phyloP scores from a whole-genome alignment of 1,284 basidiomycete genomes.

The Mycosarcoma mackinlayi region DNA sequence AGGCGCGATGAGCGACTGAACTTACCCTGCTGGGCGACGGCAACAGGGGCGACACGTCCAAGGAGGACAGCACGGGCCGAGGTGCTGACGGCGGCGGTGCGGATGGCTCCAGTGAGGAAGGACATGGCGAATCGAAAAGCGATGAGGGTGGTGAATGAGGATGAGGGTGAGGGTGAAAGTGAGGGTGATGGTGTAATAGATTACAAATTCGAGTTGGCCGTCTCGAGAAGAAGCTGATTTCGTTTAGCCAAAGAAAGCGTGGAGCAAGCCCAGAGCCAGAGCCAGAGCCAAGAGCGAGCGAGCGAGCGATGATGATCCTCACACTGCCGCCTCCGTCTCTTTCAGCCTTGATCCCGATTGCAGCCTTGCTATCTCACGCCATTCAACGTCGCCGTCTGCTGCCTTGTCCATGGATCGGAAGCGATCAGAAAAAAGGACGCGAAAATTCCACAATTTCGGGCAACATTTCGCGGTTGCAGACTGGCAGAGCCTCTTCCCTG shows the following conservation, averaged over 20 bases:
- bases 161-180: slow-evolving; percentile 8
- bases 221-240: slow-evolving; percentile 16
- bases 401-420: slow-evolving; percentile 20
- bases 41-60: slow-evolving; percentile 41
- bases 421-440: slow-evolving; percentile 15
- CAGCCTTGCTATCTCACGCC: no score
- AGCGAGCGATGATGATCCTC: slow-evolving; percentile 11
- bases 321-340: neutral
- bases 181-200: slow-evolving; percentile 5
- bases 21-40: slow-evolving; percentile 48
- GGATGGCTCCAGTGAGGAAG: slow-evolving; percentile 62
- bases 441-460: slow-evolving; percentile 27
- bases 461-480: slow-evolving; percentile 4
- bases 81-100: slow-evolving; percentile 58
- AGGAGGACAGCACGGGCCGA: slow-evolving; percentile 52
- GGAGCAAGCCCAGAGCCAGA: slow-evolving; percentile 5
- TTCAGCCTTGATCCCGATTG: slow-evolving; percentile 2
- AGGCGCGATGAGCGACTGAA: slow-evolving; percentile 4
- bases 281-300: no score
- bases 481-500: slow-evolving; percentile 9
- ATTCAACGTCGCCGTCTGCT: slow-evolving; percentile 18
- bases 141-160: neutral
- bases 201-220: slow-evolving; percentile 7
- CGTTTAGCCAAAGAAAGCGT: slow-evolving; percentile 6
- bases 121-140: slow-evolving; percentile 40